A percentile compares a stretch with the other conserved stretches of the same genome.
Conservation (phyloP, 768 basidiomycete genomes). For the Cystofilobasidium bisporidii region DNA sequence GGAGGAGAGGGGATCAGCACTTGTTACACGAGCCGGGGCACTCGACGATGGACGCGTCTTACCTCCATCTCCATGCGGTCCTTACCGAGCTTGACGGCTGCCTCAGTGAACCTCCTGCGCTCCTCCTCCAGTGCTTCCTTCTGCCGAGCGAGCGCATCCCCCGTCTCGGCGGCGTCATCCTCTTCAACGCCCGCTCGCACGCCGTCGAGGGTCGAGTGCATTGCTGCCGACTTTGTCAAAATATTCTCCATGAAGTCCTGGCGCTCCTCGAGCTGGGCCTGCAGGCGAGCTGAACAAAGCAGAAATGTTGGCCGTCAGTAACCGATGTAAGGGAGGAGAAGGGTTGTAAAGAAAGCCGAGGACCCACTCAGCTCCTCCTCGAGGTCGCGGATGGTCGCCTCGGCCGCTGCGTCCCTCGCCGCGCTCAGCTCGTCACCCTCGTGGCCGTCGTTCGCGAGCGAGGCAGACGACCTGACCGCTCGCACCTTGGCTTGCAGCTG, state of each 20-base stretch:
- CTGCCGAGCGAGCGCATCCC: constrained; percentile 34
- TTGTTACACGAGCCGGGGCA: no score
- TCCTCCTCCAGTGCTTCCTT: constrained; percentile 57
- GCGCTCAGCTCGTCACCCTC: not conserved
- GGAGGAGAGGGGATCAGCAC: no score
- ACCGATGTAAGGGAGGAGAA: not conserved
- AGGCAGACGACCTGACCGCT: not conserved
- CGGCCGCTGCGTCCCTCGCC: not conserved
- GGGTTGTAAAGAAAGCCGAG: not conserved
- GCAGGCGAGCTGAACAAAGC: not conserved
- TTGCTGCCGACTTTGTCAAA: not conserved
- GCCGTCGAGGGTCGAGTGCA: not conserved
- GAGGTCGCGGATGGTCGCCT: not conserved
- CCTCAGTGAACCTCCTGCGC: constrained; percentile 55
- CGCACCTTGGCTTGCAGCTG: not conserved
- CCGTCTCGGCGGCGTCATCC: not conserved
- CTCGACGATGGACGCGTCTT: no score
- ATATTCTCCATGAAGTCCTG: not conserved
- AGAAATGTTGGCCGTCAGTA: no score
- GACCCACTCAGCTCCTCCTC: not conserved
- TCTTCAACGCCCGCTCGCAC: not conserved
- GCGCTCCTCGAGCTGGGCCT: not conserved
- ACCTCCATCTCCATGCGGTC: constrained; percentile 64
- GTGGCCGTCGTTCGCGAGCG: not conserved
- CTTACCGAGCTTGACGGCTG: constrained; percentile 53